Evolutionary conservation across 345 rosid genomes (phyloP), one percentile per base, ranked within the genome.

Genomic region (Triadica sebifera): DNA sequence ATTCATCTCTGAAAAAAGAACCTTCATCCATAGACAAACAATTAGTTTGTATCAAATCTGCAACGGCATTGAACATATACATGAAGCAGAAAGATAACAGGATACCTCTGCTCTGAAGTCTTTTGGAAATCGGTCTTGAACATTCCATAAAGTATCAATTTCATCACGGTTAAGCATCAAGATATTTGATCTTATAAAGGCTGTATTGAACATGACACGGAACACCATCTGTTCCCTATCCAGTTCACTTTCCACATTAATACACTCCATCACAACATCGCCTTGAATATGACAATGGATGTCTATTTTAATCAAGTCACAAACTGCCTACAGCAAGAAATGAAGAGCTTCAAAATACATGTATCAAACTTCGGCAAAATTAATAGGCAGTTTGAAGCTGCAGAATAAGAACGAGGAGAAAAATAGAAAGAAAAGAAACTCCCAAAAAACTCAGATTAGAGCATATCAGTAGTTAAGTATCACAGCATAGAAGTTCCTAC

Each of bases 251-350:
- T 88, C 88, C 79, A 89, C 60, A 51, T 79, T 84, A 77, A 87
- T 81, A 82, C 94, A 89, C 84, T 89, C 97, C 49, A 91, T 85
- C 80, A 91, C 93, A 24, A 88, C 89, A 87, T 91, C 97, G 81
- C 93, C 94, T 65, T 87, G 86, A 77, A 91, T 73, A 79, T 85
- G 91, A 76, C 91, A 88, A 85, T 80, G 82, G 72, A 88, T 87
- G 81, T 91, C 90, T 76, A 88, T 85, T 82, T 87, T 88, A 57
- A 88, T 88, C 73, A 86, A 57, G 75, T 87, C 89, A 60, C 84
- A 79, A 69, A 88, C 89, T 82, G 83, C 89, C 97, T 91, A 89
- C 86, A 85, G 78, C 71, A 82, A 85, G n/a, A 72, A 47, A 63
- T 46, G 17, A 74, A 82, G 62, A 81, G 69, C 69, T 63, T 77